phyloP scores from a whole-genome alignment of 306 rosid genomes.

The Malus orientalis region DNA sequence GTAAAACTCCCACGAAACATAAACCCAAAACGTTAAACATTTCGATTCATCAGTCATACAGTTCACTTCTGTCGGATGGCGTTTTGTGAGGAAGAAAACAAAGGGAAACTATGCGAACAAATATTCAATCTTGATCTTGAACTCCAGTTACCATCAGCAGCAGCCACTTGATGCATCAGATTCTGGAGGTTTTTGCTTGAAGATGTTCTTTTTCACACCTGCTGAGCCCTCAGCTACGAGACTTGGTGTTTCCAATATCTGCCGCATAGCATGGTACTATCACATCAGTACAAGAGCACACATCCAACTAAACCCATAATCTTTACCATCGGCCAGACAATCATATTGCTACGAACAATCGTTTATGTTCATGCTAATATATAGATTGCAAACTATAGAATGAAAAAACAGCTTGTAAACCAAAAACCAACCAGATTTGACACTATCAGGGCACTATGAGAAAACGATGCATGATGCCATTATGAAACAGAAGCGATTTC shows the following conservation, averaged over 20 bases:
- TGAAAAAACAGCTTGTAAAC: not conserved
- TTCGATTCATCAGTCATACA: not conserved
- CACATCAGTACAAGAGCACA: constrained; percentile 1
- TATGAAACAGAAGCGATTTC: not conserved
- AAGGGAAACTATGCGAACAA: not conserved
- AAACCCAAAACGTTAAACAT: not conserved
- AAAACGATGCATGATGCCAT: not conserved
- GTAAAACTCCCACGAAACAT: no score
- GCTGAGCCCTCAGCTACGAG: constrained; percentile 65
- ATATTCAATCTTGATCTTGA: not conserved
- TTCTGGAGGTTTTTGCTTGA: constrained; percentile 42
- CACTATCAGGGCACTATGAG: not conserved
- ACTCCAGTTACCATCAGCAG: constrained; percentile 45
- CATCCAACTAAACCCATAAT: not conserved
- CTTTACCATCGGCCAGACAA: not conserved
- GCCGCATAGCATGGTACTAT: constrained; percentile 12
- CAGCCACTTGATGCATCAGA: constrained; percentile 53
- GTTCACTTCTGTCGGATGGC: no score
- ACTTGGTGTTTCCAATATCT: constrained; percentile 80
- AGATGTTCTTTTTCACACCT: constrained; percentile 59
- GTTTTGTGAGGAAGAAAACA: not conserved
- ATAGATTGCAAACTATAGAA: not conserved
- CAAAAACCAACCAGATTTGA: not conserved
- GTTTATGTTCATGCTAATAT: not conserved
- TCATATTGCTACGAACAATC: not conserved